Percentiles rank a stretch among this genome's conserved stretches.
phyloP scores from a whole-genome alignment of 768 basidiomycete genomes.

The Tricholoma sp. region DNA sequence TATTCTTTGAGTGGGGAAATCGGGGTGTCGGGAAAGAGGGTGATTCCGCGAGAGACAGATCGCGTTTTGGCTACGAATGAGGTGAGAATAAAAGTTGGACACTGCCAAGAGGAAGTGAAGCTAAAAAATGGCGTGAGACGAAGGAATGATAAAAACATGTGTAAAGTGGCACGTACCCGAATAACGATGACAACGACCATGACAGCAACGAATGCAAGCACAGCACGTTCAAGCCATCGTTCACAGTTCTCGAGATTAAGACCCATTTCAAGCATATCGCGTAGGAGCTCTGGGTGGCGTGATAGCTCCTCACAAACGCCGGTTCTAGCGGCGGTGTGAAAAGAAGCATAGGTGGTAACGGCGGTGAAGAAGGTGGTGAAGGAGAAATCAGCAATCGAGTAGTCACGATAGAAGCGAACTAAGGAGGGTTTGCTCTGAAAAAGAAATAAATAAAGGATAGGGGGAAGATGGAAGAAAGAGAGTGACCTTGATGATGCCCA shows the following conservation, averaged over 20 bases:
- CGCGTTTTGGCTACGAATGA: constrained; percentile 37
- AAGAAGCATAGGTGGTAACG: constrained; percentile 54
- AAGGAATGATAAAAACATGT: constrained; percentile 1
- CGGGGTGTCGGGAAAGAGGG: constrained; percentile 13
- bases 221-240: constrained; percentile 66
- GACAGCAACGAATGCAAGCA: constrained; percentile 51
- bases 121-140: constrained; percentile 27
- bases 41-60: constrained; percentile 13
- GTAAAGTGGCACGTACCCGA: constrained; percentile 42
- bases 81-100: constrained; percentile 55
- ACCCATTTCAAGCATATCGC: constrained; percentile 64
- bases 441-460: not conserved
- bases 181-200: constrained; percentile 61
- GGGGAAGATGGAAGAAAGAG: constrained; percentile 1
- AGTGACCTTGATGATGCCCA: constrained; percentile 63
- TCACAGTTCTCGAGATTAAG: constrained; percentile 80
- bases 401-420: constrained; percentile 79
- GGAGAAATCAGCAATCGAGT: constrained; percentile 72
- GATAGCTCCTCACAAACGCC: constrained; percentile 72
- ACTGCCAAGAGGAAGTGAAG: constrained; percentile 75
- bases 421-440: constrained; percentile 54
- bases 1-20: constrained; percentile 43
- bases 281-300: constrained; percentile 69
- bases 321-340: constrained; percentile 49
- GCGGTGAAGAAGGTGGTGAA: constrained; percentile 59